Conservation (phyloP, 306 rosid genomes). For the Quercus glauca region DNA sequence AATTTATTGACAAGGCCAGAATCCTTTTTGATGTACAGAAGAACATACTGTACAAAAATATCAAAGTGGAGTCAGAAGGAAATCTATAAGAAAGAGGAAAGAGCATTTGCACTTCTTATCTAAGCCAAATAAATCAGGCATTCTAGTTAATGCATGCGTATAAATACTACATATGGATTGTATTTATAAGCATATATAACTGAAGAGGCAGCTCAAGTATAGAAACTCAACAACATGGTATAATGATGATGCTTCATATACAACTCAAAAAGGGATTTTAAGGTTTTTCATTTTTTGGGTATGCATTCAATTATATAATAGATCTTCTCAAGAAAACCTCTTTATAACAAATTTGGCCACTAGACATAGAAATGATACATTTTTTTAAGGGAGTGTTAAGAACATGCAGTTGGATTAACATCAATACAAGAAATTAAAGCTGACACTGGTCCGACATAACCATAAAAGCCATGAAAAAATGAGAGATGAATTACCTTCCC, state of each 20-base stretch:
- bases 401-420: neutral
- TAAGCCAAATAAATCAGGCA: neutral
- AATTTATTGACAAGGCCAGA: slow-evolving; percentile 88
- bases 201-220: neutral
- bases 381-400: neutral
- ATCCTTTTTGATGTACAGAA: slow-evolving; percentile 56
- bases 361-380: neutral
- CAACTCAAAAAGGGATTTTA: neutral
- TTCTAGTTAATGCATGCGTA: neutral
- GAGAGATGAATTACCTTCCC: slow-evolving; percentile 58
- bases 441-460: neutral
- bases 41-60: slow-evolving; percentile 58
- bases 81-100: neutral
- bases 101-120: neutral
- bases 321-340: neutral
- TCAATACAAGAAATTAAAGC: neutral
- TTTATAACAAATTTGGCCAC: no score
- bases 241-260: neutral
- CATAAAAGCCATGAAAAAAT: slow-evolving; percentile 19
- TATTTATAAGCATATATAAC: neutral
- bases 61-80: slow-evolving; percentile 1
- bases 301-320: neutral
- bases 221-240: neutral
- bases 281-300: neutral
- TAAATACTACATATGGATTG: neutral